Conservation (phyloP, 306 rosid genomes). For the Cucurbita moschata region DNA sequence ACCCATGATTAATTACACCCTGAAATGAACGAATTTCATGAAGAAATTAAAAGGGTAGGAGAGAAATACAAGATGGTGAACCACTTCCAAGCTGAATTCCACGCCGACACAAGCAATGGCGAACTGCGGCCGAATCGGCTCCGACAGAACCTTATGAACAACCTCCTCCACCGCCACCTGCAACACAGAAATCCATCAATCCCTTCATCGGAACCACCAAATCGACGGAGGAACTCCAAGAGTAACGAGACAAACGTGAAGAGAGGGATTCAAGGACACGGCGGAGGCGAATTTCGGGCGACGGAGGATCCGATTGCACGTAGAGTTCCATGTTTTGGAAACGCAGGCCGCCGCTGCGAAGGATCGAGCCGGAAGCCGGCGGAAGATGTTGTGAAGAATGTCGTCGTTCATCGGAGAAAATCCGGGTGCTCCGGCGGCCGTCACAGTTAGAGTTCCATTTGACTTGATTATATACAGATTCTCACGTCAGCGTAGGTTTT, state of each 20-base stretch:
- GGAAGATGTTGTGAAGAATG: constrained; percentile 23
- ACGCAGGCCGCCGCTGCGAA: constrained; percentile 66
- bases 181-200: background rate
- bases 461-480: too few relatives aligned
- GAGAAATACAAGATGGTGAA: constrained; percentile 33
- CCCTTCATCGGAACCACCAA: too few relatives aligned
- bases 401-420: constrained; percentile 6
- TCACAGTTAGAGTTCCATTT: too few relatives aligned
- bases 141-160: constrained; percentile 37
- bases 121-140: constrained; percentile 33
- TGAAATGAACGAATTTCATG: too few relatives aligned
- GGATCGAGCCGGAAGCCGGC: constrained; percentile 32
- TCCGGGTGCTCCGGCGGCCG: too few relatives aligned
- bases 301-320: constrained; percentile 36
- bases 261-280: constrained; percentile 47
- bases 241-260: constrained; percentile 14
- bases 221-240: background rate
- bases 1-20: too few relatives aligned
- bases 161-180: constrained; percentile 62
- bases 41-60: background rate
- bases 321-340: constrained; percentile 36
- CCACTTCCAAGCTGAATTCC: constrained; percentile 20
- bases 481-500: background rate
- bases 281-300: constrained; percentile 58
- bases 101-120: constrained; percentile 24